A percentile compares a stretch with the other conserved stretches of the same genome.
phyloP scores from a whole-genome alignment of 2,329 filamentous ascomycete genomes.

The Stachybotrys chartarum region DNA sequence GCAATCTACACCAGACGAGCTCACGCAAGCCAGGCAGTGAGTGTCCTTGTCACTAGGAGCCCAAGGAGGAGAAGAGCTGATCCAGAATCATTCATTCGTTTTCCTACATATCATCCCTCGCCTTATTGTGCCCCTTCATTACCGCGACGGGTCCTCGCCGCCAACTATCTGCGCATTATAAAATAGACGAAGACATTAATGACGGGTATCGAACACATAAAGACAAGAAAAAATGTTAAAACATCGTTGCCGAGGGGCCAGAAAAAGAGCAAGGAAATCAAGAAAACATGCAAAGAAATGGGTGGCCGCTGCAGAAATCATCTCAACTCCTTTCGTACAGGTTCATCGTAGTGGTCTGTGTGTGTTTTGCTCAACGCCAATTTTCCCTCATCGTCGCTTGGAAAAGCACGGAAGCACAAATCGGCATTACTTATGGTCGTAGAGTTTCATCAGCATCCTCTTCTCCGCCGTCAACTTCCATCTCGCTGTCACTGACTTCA shows the following conservation, averaged over 20 bases:
- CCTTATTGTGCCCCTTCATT: neutral
- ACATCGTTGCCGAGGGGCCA: neutral
- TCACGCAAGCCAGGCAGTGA: no score
- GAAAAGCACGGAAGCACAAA: neutral
- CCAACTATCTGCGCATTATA: neutral
- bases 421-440: constrained; percentile 14
- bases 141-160: neutral
- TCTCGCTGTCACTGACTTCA: constrained; percentile 33
- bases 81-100: neutral
- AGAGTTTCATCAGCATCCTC: constrained; percentile 26
- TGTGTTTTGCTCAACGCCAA: neutral
- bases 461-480: constrained; percentile 23
- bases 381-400: neutral
- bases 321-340: neutral
- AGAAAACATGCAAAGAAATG: neutral
- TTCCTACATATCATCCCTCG: neutral
- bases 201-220: neutral
- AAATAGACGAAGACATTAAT: neutral
- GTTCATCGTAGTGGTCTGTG: neutral
- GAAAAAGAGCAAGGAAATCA: neutral
- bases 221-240: neutral
- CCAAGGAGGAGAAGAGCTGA: neutral
- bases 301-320: neutral
- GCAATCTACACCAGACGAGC: no score
- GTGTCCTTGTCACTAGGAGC: neutral